These are phyloP conservation scores for Borovskyia barvae DNA, from an alignment of 208 protist species.

Conservation along the genomic window DNA sequence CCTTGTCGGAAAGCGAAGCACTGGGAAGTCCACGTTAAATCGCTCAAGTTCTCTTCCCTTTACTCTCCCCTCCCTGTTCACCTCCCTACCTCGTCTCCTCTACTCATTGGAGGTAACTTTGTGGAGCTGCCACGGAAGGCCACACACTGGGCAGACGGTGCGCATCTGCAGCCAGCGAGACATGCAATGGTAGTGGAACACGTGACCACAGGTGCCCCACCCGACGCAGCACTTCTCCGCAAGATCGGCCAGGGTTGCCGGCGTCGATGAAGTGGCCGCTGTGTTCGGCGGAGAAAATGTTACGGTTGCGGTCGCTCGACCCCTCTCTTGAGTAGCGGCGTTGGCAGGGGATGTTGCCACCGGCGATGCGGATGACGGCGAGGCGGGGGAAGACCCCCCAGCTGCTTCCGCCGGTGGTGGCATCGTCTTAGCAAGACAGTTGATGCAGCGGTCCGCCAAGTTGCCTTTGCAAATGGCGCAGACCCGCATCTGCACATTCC, in stretches of 20 bases:
- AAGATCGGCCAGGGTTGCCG: slow-evolving; percentile 9
- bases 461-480: slow-evolving; percentile 98
- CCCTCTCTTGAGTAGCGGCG: background rate
- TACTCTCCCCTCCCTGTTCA: too few species aligned
- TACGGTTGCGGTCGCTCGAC: background rate
- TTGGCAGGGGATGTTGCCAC: background rate
- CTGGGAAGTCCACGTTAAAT: too few species aligned
- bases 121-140: slow-evolving; percentile 44
- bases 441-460: slow-evolving; percentile 96
- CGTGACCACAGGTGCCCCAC: slow-evolving; percentile 83
- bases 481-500: slow-evolving; percentile 94
- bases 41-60: too few species aligned
- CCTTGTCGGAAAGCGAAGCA: too few species aligned
- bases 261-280: background rate
- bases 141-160: slow-evolving; percentile 60
- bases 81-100: background rate
- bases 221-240: slow-evolving; percentile 62
- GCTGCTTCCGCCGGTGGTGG: background rate
- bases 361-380: background rate
- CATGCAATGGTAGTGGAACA: slow-evolving; percentile 79
- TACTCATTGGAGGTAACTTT: slow-evolving; percentile 44
- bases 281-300: background rate
- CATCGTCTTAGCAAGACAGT: slow-evolving; percentile 55
- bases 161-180: slow-evolving; percentile 48
- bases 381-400: background rate